Evolutionary conservation across 768 basidiomycete genomes (phyloP), one percentile per base, ranked within the genome.

Genomic region (Kondoa subrosea): DNA sequence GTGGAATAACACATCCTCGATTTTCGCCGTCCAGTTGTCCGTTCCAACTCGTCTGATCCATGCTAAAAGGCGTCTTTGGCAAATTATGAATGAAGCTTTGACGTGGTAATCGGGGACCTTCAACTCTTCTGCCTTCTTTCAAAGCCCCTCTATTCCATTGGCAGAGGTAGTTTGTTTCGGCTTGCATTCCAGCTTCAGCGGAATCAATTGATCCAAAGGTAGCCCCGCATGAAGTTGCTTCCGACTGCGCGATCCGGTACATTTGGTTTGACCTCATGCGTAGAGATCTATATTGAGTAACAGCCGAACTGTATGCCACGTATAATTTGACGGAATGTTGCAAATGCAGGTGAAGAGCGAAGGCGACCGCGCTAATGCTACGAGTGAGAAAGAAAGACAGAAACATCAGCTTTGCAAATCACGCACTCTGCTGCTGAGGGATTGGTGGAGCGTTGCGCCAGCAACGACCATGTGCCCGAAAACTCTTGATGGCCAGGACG

Each of bases 371-470:
- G 76, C 95, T 99, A 73, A 1, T 64, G 21, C 3, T 0, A 31
- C 3, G 32, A 32, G 57, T 50, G 33, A 57, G 14, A 57, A 32
- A 33, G 8, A 68, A 32, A 58, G 40, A 30, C 26, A 57, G 25
- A 3, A 12, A 65, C 14, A 16, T 66, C 15, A 27, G 21, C 14
- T 15, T 12, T 29, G 8, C 17, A 34, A 21, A 4, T 3, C 8
- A 81, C 89, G 76, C 76, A 96, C 93, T 97, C 90, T 81, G 97
- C 93, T 2, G 89, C 82, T 14, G 81, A 82, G 4, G 93, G 92
- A 74, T 89, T 89, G 57, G 82, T 81, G 27, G 87, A 87, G 67
- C 88, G 80, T 77, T 97, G 91, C 70, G 83, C 78, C 70, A 99
- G 77, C 71, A 87, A 80, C 66, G 81, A 85, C 95, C 95, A 99